phyloP scores from a whole-genome alignment of 106 monocot genomes.

The Dioscorea zingiberensis region DNA sequence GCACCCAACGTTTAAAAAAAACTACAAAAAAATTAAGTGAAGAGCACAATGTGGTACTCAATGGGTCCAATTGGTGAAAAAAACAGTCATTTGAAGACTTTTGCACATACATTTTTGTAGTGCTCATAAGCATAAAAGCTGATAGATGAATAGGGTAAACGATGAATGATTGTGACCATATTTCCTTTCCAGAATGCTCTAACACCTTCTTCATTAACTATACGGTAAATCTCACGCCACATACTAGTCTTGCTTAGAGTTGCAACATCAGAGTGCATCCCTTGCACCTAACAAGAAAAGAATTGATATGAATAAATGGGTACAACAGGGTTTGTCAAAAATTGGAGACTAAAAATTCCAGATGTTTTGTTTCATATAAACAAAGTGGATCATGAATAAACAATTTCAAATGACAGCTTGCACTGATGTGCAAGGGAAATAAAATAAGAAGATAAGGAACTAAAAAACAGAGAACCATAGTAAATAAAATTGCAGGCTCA shows the following conservation, averaged over 20 bases:
- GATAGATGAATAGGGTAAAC: slow-evolving; percentile 90
- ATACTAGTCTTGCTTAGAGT: slow-evolving; percentile 62
- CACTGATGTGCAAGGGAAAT: too few species aligned
- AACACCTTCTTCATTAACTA: slow-evolving; percentile 81
- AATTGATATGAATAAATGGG: background rate
- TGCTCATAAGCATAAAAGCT: slow-evolving; percentile 91
- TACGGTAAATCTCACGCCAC: slow-evolving; percentile 83
- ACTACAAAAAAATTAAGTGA: background rate
- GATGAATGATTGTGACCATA: slow-evolving; percentile 84
- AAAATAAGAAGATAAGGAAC: too few species aligned
- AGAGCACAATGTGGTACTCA: too few species aligned
- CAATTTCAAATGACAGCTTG: too few species aligned
- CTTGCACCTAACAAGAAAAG: slow-evolving; percentile 53
- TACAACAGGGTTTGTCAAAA: background rate
- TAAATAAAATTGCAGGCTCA: too few species aligned
- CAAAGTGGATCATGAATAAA: too few species aligned
- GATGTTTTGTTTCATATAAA: too few species aligned
- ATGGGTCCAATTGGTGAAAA: background rate
- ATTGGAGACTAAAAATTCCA: too few species aligned
- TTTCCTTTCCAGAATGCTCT: slow-evolving; percentile 97
- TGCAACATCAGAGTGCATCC: slow-evolving; percentile 83
- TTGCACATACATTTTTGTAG: slow-evolving; percentile 62
- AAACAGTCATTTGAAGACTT: background rate
- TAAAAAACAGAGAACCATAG: too few species aligned
- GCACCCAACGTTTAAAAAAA: slow-evolving; percentile 6